These are phyloP conservation scores for Zea mays DNA, from an alignment of 176 grass and related monocot species.

Conservation along the genomic window DNA sequence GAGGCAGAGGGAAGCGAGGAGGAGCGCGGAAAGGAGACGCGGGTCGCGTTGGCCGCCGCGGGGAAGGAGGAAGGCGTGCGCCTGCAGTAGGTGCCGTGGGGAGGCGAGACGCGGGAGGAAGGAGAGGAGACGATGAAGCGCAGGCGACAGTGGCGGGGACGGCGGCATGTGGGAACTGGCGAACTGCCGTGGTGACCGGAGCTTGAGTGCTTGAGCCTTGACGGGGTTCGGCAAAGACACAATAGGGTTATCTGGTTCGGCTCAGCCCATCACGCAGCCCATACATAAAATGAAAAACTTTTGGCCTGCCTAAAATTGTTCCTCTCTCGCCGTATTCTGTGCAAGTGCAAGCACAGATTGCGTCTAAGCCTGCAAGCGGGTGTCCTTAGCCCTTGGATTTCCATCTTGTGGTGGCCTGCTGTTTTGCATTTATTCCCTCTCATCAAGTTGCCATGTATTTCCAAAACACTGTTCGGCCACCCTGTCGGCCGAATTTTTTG, in stretches of 20 bases:
- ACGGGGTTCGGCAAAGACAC: background rate
- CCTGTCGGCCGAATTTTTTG: too few relatives aligned
- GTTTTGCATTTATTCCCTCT: too few relatives aligned
- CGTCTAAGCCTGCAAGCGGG: too few relatives aligned
- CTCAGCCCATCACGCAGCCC: background rate
- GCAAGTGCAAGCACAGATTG: too few relatives aligned
- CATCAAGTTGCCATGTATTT: too few relatives aligned
- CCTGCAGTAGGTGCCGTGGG: constrained; percentile 44
- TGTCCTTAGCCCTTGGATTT: too few relatives aligned
- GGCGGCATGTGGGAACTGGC: constrained; percentile 35
- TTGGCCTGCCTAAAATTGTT: too few relatives aligned
- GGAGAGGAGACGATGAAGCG: constrained; percentile 35
- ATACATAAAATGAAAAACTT: background rate
- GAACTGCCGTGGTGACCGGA: background rate
- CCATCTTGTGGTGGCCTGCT: too few relatives aligned
- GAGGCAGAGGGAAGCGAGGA: constrained; percentile 52
- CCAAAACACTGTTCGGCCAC: too few relatives aligned
- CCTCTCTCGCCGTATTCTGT: too few relatives aligned
- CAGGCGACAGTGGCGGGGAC: background rate
- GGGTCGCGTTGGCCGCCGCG: constrained; percentile 37
- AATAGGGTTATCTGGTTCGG: background rate
- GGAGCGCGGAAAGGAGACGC: constrained; percentile 44
- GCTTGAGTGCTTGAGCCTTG: background rate
- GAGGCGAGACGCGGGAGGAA: constrained; percentile 34
- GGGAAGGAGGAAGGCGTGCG: constrained; percentile 48